Evolutionary conservation across 306 rosid species (phyloP), one percentile per base, ranked within the genome.

Genomic region (Citrullus amarus): DNA sequence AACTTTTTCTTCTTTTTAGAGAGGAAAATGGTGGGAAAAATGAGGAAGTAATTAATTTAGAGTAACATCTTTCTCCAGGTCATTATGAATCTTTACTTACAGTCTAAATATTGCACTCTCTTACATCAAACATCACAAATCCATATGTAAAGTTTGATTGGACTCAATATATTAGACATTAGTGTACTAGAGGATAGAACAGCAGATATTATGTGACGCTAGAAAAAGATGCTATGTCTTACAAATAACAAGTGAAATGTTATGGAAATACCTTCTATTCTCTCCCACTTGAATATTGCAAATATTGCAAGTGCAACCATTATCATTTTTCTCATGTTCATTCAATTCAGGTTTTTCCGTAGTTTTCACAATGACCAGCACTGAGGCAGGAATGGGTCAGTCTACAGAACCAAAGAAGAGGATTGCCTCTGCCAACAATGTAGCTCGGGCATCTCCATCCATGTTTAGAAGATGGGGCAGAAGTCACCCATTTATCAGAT

Each of bases 381-480:
- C 77, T 5, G 84, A 88, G 65, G 82, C 79, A 50, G 61, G 83
- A 70, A 84, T 68, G 43, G 48, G 78, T 68, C 81, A 66, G 80
- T 79, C 86, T 22, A 56, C n/a, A 75, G 81, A 80, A 80, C 68
- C 58, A 9, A 55, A 72, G 41, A 75, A 63, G 65, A 32, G 22
- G 22, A 22, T 7, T 60, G 46, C 53, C 46, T 72, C 84, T 17
- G 14, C 58, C 67, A 39, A 62, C 74, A 6, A 78, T 66, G 69
- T 60, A 77, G 48, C 77, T 83, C 85, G 73, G 63, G 79, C 57
- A 28, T 38, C 90, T 9, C 79, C 74, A 25, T 56, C 87, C 0
- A 79, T 92, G 14, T 92, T 88, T 72, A 90, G 85, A 75, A 82
- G 93, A 87, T 88, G 91, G 95, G 96, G 97, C 8, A 87, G 94